Evolutionary conservation across 371 early-diverging fungal species (phyloP), one percentile per base, ranked within the genome.

Genomic region (Mucor lusitanicus): DNA sequence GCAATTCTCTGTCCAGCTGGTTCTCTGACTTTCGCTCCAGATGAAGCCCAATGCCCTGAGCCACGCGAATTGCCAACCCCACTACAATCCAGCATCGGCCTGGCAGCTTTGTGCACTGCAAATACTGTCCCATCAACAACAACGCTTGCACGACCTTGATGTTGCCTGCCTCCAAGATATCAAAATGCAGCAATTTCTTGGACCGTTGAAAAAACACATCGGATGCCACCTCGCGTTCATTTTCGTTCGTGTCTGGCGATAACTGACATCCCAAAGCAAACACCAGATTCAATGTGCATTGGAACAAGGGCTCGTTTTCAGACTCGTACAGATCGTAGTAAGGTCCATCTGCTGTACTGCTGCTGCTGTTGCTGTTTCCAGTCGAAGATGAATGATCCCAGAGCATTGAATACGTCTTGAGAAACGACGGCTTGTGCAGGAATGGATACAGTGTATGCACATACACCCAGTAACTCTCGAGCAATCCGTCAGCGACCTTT

Each of bases 131-230:
- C 73, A 73, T 73, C 54, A 73, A 32, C 39, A 73, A 59, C 15
- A 73, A 33, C 17, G 73, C 73, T 46, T 73, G 73, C 19, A 73
- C 70, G 0, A 73, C 73, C 54, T 66, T 73, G 25, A 73, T 63
- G n/a, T 59, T 70, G n/a, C 73, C 70, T 15, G 62, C 70, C 37
- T 73, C 73, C 9, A 73, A 64, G 23, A 73, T 69, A 61, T 73
- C 73, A 28, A 73, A 70, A 55, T 70, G 70, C 7, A 73, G 63
- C 39, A 73, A 27, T 25, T 66, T 65, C 48, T 73, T 69, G 8
- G 73, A 73, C 5, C 73, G 70, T 21, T 73, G 73, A 39, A 73
- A 73, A 37, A 73, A 73, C 30, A 73, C 60, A 55, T 73, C 73
- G 0, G 73, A 66, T 6, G 67, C 60, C 7, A 67, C 37, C 23